Evolutionary conservation across 1,139 yeast genomes (phyloP), one percentile per base, ranked within the genome.

Genomic region (Pichia sp.): DNA sequence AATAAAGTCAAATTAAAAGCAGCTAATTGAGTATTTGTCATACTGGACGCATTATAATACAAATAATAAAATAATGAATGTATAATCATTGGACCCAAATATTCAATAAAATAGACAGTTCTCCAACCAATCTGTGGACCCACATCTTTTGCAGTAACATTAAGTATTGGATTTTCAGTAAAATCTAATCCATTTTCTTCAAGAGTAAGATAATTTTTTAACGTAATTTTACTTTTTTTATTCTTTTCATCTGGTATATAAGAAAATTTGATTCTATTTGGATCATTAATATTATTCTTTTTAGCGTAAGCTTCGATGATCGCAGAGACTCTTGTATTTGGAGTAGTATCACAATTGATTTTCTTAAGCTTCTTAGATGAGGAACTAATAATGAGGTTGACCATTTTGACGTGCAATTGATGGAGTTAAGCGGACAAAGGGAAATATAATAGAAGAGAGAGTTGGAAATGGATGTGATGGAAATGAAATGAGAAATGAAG

Each of bases 111-210:
- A 66, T 83, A 93, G 31, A 93, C 98, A 8, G 91, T 79, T 70
- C 87, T 79, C 97, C 98, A 93, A 4, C 85, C 83, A 56, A 93
- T 80, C 71, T 93, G 99, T 1, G 95, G 95, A 25, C 98, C 99
- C 58, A 93, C 76, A 64, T 91, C 98, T 67, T 91, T 90, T 53
- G 84, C 87, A 57, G 70, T 79, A 27, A 77, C 70, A 13, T 68
- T 65, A 45, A 75, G 72, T 48, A 67, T 65, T 42, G 65, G 61
- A 28, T 68, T 51, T 48, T 60, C 52, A 5, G 54, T 51, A 45
- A 66, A 65, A 42, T 56, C 69, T 18, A 61, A 61, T 5, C 72
- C 72, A 45, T 71, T 69, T n/a, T 63, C 70, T 19, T 63, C 64
- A 22, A 74, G 59, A 2, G 69, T 61, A 36, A 67, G 64, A 34